Percentiles rank a stretch among this genome's conserved stretches.
phyloP scores from a whole-genome alignment of 306 rosid genomes.

The Myrica gale region DNA sequence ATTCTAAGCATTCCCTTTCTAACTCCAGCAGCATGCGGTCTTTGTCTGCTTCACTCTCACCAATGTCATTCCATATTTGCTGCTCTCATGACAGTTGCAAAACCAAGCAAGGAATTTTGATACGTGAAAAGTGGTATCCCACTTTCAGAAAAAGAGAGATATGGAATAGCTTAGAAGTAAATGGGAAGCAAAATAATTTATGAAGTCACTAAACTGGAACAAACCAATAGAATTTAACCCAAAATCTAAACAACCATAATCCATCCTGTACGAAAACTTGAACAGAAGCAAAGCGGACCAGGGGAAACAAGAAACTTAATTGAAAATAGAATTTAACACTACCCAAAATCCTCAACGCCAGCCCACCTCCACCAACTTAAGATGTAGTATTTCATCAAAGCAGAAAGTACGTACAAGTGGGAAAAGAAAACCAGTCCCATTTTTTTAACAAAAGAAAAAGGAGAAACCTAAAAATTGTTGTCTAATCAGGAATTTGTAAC shows the following conservation, averaged over 20 bases:
- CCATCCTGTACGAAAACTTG: neutral
- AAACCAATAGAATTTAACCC: constrained; percentile 7
- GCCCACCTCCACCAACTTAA: neutral
- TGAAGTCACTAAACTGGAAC: neutral
- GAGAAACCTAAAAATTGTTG: neutral
- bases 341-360: neutral
- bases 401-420: neutral
- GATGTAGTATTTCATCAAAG: neutral
- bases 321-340: too few relatives aligned
- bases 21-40: constrained; percentile 78
- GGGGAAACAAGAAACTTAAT: neutral
- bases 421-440: neutral
- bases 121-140: neutral
- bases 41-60: constrained; percentile 76
- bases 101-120: neutral
- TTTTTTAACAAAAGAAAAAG: neutral
- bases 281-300: neutral
- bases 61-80: constrained; percentile 97
- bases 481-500: neutral
- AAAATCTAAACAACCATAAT: neutral
- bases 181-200: neutral
- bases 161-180: neutral
- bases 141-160: neutral
- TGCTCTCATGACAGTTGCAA: constrained; percentile 34
- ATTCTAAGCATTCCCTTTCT: constrained; percentile 94